A percentile compares a stretch with the other conserved stretches of the same genome.
Evolutionary conservation across 192 early-diverging fungal genomes (phyloP).

Genomic region (Backusella psychrophila): DNA sequence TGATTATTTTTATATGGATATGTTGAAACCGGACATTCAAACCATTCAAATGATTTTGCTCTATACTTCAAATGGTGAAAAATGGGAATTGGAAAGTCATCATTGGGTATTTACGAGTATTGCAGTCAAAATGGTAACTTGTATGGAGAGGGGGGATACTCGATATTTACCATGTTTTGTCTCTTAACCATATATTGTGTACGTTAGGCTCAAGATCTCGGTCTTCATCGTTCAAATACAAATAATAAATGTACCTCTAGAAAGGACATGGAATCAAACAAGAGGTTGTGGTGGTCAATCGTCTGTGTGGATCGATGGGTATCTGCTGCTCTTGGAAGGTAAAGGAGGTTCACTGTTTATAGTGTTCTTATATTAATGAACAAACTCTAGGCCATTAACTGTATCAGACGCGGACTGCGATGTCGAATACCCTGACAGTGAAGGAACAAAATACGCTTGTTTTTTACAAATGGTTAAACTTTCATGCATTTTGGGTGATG

Average conservation of each 20-base stretch:
- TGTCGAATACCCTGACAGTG: conserved; percentile 16
- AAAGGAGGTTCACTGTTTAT: background rate
- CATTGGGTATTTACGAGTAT: conserved; percentile 27
- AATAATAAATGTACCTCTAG: background rate
- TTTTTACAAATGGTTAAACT: conserved; percentile 23
- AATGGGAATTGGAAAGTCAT: conserved; percentile 12
- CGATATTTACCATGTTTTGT: background rate
- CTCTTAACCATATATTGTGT: background rate
- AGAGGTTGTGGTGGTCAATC: conserved; percentile 26
- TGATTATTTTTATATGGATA: conserved; percentile 9
- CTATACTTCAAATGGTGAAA: background rate
- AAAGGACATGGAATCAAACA: conserved; percentile 7
- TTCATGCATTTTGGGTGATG: conserved; percentile 26
- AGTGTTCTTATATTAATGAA: background rate
- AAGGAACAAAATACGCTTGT: conserved; percentile 1
- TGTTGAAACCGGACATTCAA: conserved; percentile 8
- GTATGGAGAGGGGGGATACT: too few species aligned
- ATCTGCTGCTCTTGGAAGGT: conserved; percentile 28
- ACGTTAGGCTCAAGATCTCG: conserved; percentile 28
- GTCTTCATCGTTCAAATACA: conserved; percentile 30
- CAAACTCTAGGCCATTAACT: conserved; percentile 12
- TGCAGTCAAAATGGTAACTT: conserved; percentile 25
- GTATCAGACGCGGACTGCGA: conserved; percentile 33
- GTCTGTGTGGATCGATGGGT: conserved; percentile 28
- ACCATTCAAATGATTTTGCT: conserved; percentile 27